Percentiles rank a stretch among this genome's conserved stretches.
Evolutionary conservation across 352 stramenopile genomes (phyloP).

Genomic region (Phytophthora colocasiae): DNA sequence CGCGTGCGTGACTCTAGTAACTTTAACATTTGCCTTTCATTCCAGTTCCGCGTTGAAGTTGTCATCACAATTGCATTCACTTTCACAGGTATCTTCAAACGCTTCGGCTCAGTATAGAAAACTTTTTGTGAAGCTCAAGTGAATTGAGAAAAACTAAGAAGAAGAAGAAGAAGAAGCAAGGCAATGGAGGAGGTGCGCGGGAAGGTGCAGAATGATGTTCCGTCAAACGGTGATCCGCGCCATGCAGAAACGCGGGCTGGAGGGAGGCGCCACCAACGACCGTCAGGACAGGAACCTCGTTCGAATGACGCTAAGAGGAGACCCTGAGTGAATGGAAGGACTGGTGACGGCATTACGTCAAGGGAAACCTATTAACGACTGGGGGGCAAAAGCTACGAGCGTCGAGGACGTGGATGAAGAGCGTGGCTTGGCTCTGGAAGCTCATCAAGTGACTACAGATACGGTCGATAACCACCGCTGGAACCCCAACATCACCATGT

Average conservation of each 20-base stretch:
- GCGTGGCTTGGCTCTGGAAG: slow-evolving; percentile 42
- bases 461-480: slow-evolving; percentile 71
- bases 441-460: slow-evolving; percentile 74
- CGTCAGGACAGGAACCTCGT: slow-evolving; percentile 61
- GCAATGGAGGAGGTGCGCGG: slow-evolving; percentile 59
- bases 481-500: slow-evolving; percentile 84
- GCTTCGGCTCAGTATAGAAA: slow-evolving; percentile 12
- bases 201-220: slow-evolving; percentile 88
- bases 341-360: slow-evolving; percentile 56
- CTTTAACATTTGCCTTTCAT: slow-evolving; percentile 44
- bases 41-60: slow-evolving; percentile 6
- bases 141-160: too few relatives aligned
- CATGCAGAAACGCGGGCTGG: slow-evolving; percentile 70
- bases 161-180: slow-evolving; percentile 11
- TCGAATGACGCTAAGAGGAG: slow-evolving; percentile 62
- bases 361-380: slow-evolving; percentile 69
- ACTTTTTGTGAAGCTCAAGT: slow-evolving; percentile 2
- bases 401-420: slow-evolving; percentile 56
- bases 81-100: slow-evolving; percentile 9
- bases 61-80: not conserved
- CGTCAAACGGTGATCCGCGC: slow-evolving; percentile 80
- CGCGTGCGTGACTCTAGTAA: slow-evolving; percentile 26
- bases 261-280: slow-evolving; percentile 76
- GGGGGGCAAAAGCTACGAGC: slow-evolving; percentile 54
- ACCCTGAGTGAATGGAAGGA: slow-evolving; percentile 47